These are phyloP conservation scores for Grosmannia penicillata DNA, from an alignment of 2,329 filamentous ascomycete species.

Conservation along the genomic window DNA sequence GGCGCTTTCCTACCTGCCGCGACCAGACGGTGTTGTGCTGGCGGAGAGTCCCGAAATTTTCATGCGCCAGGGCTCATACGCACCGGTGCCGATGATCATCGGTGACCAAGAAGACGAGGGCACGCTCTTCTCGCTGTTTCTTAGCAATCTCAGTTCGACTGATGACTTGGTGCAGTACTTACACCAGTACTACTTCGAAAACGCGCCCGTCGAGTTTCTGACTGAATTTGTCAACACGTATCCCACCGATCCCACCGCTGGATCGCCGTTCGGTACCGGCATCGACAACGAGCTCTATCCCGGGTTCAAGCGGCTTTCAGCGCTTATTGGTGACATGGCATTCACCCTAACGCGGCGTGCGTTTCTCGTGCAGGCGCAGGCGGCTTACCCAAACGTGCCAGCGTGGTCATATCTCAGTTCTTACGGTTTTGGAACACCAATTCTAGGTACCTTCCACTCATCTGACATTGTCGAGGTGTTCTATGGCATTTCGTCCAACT, in stretches of 20 bases:
- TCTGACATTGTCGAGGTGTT: constrained; percentile 57
- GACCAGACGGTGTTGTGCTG: constrained; percentile 52
- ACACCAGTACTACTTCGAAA: constrained; percentile 40
- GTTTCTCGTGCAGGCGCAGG: constrained; percentile 36
- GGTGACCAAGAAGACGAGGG: constrained; percentile 73
- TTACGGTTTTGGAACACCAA: constrained; percentile 55
- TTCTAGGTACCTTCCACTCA: constrained; percentile 64
- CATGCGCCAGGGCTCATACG: constrained; percentile 30
- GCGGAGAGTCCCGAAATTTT: constrained; percentile 48
- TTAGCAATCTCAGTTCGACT: constrained; percentile 50
- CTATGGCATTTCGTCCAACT: constrained; percentile 46
- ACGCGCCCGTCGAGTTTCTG: constrained; percentile 35
- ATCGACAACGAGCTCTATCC: constrained; percentile 59
- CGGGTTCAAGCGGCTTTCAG: constrained; percentile 62
- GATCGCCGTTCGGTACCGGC: constrained; percentile 59
- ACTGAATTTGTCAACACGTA: constrained; percentile 47
- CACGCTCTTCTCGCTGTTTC: constrained; percentile 57
- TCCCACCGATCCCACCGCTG: constrained; percentile 35
- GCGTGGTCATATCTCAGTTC: constrained; percentile 63
- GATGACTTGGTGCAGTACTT: constrained; percentile 48
- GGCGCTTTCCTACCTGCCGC: constrained; percentile 58
- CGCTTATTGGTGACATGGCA: constrained; percentile 58
- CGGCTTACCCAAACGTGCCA: constrained; percentile 40
- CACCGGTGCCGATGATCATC: constrained; percentile 37
- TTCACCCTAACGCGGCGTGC: constrained; percentile 59